Conservation (phyloP, 2,329 filamentous ascomycete genomes). For the Dactylellina leptospora region DNA sequence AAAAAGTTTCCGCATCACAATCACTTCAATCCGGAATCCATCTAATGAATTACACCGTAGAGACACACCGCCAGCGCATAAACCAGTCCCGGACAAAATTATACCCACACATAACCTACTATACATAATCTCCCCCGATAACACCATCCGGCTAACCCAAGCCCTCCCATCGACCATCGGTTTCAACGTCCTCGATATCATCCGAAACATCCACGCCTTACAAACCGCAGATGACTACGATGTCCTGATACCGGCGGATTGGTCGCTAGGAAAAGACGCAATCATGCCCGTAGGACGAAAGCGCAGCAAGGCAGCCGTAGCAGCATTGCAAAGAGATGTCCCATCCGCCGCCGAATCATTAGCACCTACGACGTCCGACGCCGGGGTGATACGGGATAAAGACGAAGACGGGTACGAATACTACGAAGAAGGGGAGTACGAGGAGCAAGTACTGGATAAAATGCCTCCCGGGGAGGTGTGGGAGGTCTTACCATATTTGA, state of each 20-base stretch:
- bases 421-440: conserved; percentile 21
- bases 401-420: conserved; percentile 37
- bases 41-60: background rate
- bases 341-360: conserved; percentile 3
- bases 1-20: background rate
- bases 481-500: conserved; percentile 42
- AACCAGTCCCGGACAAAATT: background rate
- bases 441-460: conserved; percentile 25
- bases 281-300: conserved; percentile 33
- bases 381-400: conserved; percentile 16
- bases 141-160: conserved; percentile 32
- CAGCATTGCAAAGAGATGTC: conserved; percentile 22
- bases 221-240: conserved; percentile 48
- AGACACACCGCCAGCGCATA: background rate
- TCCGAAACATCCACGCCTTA: conserved; percentile 35
- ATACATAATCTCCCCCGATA: conserved; percentile 33
- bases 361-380: background rate
- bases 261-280: conserved; percentile 34
- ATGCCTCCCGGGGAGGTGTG: conserved; percentile 48
- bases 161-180: conserved; percentile 22
- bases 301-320: conserved; percentile 5
- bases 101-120: conserved; percentile 21
- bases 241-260: conserved; percentile 37
- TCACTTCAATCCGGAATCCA: background rate
- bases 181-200: conserved; percentile 39